Evolutionary conservation across 495 filamentous ascomycete species (phyloP).

Genomic region (Daldinia vernicosa): DNA sequence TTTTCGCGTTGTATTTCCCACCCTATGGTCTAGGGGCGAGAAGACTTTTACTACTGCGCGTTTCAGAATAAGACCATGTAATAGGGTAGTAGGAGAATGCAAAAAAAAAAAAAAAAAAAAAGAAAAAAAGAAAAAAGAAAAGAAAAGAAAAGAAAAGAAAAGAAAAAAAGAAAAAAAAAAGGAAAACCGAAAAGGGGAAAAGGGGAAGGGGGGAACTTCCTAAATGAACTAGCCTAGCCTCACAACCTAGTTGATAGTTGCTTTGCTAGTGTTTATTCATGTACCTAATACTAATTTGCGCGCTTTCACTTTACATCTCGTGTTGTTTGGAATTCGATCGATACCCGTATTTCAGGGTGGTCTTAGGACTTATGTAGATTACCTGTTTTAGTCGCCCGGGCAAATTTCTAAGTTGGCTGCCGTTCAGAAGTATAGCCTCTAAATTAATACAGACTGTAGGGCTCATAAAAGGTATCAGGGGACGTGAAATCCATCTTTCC

Average conservation of each 20-base stretch:
- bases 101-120: neutral
- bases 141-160: too few relatives aligned
- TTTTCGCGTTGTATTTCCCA: constrained; percentile 1
- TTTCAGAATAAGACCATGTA: constrained; percentile 3
- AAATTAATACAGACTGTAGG: neutral
- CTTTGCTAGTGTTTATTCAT: neutral
- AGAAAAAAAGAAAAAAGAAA: neutral
- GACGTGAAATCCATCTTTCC: neutral
- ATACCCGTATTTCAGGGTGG: neutral
- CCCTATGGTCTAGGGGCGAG: neutral
- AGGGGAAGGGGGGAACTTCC: too few relatives aligned
- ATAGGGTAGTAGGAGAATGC: neutral
- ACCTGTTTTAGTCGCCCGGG: neutral
- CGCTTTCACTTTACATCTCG: neutral
- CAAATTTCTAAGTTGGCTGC: neutral
- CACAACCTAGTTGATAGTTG: neutral
- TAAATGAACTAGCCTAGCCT: neutral
- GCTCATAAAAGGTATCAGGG: neutral
- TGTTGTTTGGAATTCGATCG: neutral
- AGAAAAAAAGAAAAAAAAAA: too few relatives aligned
- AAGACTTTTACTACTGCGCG: neutral
- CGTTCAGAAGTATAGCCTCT: neutral
- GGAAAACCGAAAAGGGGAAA: too few relatives aligned
- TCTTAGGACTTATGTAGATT: too few relatives aligned
- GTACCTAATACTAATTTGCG: neutral